phyloP scores from a whole-genome alignment of 2,329 filamentous ascomycete genomes.

The Fusarium pseudonygamai region DNA sequence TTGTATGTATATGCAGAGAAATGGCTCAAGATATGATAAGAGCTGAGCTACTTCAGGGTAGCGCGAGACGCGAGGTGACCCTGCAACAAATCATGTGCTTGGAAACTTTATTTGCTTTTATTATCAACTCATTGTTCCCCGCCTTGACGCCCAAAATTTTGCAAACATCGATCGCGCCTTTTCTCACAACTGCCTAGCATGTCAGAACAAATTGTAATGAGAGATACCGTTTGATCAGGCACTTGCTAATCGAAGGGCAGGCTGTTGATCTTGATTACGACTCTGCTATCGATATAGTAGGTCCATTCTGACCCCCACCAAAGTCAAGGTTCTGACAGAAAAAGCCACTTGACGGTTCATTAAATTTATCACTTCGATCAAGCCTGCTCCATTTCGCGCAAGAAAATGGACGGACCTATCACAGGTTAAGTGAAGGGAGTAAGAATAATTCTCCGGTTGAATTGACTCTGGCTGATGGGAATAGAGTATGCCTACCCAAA shows the following conservation, averaged over 20 bases:
- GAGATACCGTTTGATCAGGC: rapidly evolving
- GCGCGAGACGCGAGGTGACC: neutral
- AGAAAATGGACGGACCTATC: constrained; percentile 27
- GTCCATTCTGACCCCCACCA: neutral
- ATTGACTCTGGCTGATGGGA: rapidly evolving
- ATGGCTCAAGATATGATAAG: neutral
- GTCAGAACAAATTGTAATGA: constrained; percentile 10
- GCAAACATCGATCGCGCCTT: neutral
- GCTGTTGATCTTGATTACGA: constrained; percentile 9
- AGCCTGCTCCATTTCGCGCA: constrained; percentile 19
- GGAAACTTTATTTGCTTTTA: neutral
- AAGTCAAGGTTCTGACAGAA: neutral
- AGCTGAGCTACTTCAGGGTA: neutral
- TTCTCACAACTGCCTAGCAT: neutral
- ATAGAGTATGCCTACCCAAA: constrained; percentile 27
- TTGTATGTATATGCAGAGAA: neutral
- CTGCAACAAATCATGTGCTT: neutral
- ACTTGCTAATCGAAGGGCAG: neutral
- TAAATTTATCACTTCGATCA: constrained; percentile 15
- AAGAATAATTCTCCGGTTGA: rapidly evolving
- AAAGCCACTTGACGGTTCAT: constrained; percentile 15
- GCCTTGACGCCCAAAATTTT: neutral
- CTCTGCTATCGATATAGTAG: constrained; percentile 21
- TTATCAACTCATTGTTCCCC: neutral
- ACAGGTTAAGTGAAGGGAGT: constrained; percentile 27